A percentile compares a stretch with the other conserved stretches of the same genome.
phyloP scores from a whole-genome alignment of 202 grass and related monocot species.

The Setaria viridis region DNA sequence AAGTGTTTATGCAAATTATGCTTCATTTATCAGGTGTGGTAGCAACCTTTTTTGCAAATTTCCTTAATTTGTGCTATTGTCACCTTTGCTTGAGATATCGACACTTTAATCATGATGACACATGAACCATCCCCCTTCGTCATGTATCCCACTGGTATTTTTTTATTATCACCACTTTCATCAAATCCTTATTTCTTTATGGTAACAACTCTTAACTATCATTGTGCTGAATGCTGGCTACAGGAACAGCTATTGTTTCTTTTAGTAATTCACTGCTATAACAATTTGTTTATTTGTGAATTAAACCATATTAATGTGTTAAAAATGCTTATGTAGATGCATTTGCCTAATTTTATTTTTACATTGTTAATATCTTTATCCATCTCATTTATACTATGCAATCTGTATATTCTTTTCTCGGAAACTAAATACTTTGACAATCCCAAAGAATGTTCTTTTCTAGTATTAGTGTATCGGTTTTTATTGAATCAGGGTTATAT shows the following conservation, averaged over 20 bases:
- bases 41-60: not conserved
- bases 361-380: constrained; percentile 1
- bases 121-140: not conserved
- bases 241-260: not conserved
- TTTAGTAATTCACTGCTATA: not conserved
- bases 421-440: constrained; percentile 1
- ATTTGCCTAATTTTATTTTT: constrained; percentile 30
- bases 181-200: not conserved
- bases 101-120: not conserved
- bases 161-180: constrained; percentile 19
- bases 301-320: not conserved
- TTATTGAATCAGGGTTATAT: not conserved
- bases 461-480: not conserved
- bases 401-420: constrained; percentile 3
- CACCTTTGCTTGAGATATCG: constrained; percentile 17
- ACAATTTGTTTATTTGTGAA: not conserved
- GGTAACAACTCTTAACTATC: constrained; percentile 2
- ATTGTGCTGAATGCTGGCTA: constrained; percentile 5
- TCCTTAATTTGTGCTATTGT: not conserved
- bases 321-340: not conserved
- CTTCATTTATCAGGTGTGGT: constrained; percentile 86
- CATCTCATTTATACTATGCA: not conserved
- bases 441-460: not conserved
- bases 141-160: not conserved
- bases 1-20: constrained; percentile 99